Percentiles rank a stretch among this genome's conserved stretches.
These are phyloP conservation scores for Leccinum solheimii DNA, from an alignment of 1,284 basidiomycete genomes.

Conservation along the genomic window DNA sequence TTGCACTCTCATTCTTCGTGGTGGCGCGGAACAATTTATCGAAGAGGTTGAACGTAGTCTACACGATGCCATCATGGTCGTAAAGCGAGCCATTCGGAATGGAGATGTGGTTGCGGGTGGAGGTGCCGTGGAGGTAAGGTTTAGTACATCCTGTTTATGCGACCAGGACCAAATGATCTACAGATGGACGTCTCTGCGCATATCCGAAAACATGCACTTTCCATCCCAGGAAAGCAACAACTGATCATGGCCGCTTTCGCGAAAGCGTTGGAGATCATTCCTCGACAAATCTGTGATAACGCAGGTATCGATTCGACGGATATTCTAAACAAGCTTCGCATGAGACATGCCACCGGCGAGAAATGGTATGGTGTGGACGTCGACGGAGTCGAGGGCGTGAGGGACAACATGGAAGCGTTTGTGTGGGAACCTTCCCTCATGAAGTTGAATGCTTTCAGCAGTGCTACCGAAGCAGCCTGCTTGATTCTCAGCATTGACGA, in stretches of 20 bases:
- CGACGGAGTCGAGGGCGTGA: slow-evolving; percentile 84
- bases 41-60: slow-evolving; percentile 97
- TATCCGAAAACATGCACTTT: slow-evolving; percentile 87
- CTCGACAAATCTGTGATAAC: slow-evolving; percentile 98
- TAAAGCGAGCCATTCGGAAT: slow-evolving; percentile 95
- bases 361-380: slow-evolving; percentile 97
- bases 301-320: slow-evolving; percentile 98
- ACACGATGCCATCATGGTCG: slow-evolving; percentile 99
- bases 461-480: slow-evolving; percentile 95
- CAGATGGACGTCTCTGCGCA: slow-evolving; percentile 97
- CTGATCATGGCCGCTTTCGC: slow-evolving; percentile 95
- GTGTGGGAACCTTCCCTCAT: slow-evolving; percentile 98
- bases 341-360: slow-evolving; percentile 89
- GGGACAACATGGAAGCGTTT: slow-evolving; percentile 95
- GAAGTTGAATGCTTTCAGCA: slow-evolving; percentile 93
- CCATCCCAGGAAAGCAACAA: slow-evolving; percentile 96
- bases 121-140: slow-evolving; percentile 87
- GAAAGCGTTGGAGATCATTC: slow-evolving; percentile 96
- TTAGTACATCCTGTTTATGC: slow-evolving; percentile 2
- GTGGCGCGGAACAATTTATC: slow-evolving; percentile 99
- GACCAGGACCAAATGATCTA: slow-evolving; percentile 17
- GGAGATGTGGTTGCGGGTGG: slow-evolving; percentile 97
- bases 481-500: slow-evolving; percentile 94
- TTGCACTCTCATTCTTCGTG: slow-evolving; percentile 93
- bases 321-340: slow-evolving; percentile 94